Percentiles rank a stretch among this genome's conserved stretches.
These are phyloP conservation scores for Conoideocrella luteorostrata DNA, from an alignment of 2,329 filamentous ascomycete species.

Conservation along the genomic window DNA sequence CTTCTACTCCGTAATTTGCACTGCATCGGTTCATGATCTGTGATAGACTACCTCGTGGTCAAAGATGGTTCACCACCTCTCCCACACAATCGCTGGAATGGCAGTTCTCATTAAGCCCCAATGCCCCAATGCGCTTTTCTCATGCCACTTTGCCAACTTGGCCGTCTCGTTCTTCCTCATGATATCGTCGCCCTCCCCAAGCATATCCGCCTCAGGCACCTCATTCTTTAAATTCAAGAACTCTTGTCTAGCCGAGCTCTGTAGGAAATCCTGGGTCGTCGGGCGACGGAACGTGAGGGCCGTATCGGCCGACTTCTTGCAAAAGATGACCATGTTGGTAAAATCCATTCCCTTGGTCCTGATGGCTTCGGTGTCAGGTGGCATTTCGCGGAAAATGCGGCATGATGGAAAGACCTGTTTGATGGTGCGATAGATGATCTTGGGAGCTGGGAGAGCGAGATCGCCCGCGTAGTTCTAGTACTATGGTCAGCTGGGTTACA, in stretches of 20 bases:
- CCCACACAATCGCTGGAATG: constrained; percentile 73
- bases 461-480: constrained; percentile 98
- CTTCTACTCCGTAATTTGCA: no score
- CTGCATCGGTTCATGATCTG: no score
- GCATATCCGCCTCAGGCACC: constrained; percentile 47
- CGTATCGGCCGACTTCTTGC: constrained; percentile 52
- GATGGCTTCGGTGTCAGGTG: constrained; percentile 41
- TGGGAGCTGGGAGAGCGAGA: constrained; percentile 67
- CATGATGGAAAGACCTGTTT: constrained; percentile 78
- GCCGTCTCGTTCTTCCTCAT: constrained; percentile 58
- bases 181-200: constrained; percentile 40
- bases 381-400: constrained; percentile 79
- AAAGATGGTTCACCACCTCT: constrained; percentile 81
- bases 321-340: constrained; percentile 95
- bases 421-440: constrained; percentile 77
- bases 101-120: constrained; percentile 90
- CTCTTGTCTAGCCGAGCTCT: constrained; percentile 60
- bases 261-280: constrained; percentile 58
- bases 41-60: no score
- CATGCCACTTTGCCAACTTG: constrained; percentile 64
- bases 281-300: constrained; percentile 62
- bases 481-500: no score
- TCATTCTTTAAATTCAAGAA: constrained; percentile 71
- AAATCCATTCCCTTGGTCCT: constrained; percentile 59
- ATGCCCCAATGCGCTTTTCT: constrained; percentile 72